Evolutionary conservation across 306 rosid genomes (phyloP), one percentile per base, ranked within the genome.

Genomic region (Prunus fruticosa): DNA sequence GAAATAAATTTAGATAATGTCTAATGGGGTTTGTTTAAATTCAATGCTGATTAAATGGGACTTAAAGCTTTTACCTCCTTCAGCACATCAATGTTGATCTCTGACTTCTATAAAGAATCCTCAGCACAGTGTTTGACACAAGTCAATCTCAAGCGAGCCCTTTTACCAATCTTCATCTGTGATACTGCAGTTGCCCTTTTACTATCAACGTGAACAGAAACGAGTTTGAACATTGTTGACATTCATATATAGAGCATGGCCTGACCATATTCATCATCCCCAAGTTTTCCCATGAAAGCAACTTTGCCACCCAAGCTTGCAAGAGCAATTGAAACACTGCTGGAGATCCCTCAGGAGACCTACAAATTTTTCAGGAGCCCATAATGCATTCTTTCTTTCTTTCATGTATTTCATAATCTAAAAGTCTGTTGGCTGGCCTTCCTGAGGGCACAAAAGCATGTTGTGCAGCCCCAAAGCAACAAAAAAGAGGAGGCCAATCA

Each of bases 201-300:
- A 69, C 79, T 67, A 76, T 95, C 98, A 46, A 95, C 16, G 34
- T 80, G 75, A 38, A 92, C 96, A 6, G 97, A 86, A 86, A n/a
- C 98, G 91, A 38, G 98, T 95, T 79, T 92, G 98, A 28, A 95
- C 97, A 16, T 85, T 86, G 74, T 90, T 95, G 45, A 66, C 80
- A 70, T 95, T 95, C 97, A 95, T 80, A 78, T 88, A 89, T 89
- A 89, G 65, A 95, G 73, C 96, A 95, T 80, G 14, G 92, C 93
- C 64, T 79, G 88, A 79, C 98, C 98, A 81, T 79, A 92, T 0
- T 86, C 90, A 80, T 95, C 98, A 82, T 88, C 90, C 43, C 91
- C 98, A 75, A 95, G 93, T 81, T 92, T 95, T 80, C 98, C 98
- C 98, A 95, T 95, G 83, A 95, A 89, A 76, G 96, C 97, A 68